Evolutionary conservation across 2,329 filamentous ascomycete species (phyloP), one percentile per base, ranked within the genome.

Genomic region (Botrytis deweyae): DNA sequence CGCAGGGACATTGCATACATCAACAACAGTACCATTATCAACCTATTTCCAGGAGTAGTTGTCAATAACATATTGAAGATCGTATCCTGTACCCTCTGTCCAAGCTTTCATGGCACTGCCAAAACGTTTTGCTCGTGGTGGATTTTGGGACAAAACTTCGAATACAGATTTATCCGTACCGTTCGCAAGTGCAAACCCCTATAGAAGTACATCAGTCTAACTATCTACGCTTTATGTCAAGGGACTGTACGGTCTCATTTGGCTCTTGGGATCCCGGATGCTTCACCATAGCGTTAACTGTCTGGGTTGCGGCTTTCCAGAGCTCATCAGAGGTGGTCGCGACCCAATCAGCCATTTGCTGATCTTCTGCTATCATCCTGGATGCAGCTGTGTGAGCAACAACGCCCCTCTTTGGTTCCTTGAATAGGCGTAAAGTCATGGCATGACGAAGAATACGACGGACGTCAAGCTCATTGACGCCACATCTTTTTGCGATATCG

Each of bases 351-450:
- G 46, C 36, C 14, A 75, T 58, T 18, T 76, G 67, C 16, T 55
- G 40, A 20, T 75, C 70, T 38, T 79, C 75, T 4, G 66, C 70
- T 20, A 81, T 66, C 33, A 77, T 9, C 16, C 74, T 75, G 2
- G 76, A 80, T 8, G 74, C 72, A 40, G 77, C 74, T 12, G 75
- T 80, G 65, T 80, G 78, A 1, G 70, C 55, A 6, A 80, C 69
- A 6, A 76, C 20, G 8, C 75, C 76, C 58, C 73, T 74, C 8
- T 64, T 29, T 0, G 76, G 73, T 58, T 80, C 79, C 10, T 73
- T 42, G 72, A 80, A 79, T n/a, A 79, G 73, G 4, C 73, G 74
- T 18, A 75, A 69, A 0, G 75, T 75, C 71, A 80, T 79, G 3
- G 77, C 76, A 52, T 77, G 75, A 14, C 78, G 77, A 29, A 80